These are phyloP conservation scores for Sporothrix variecibatus DNA, from an alignment of 2,329 filamentous ascomycete genomes.

Conservation along the genomic window DNA sequence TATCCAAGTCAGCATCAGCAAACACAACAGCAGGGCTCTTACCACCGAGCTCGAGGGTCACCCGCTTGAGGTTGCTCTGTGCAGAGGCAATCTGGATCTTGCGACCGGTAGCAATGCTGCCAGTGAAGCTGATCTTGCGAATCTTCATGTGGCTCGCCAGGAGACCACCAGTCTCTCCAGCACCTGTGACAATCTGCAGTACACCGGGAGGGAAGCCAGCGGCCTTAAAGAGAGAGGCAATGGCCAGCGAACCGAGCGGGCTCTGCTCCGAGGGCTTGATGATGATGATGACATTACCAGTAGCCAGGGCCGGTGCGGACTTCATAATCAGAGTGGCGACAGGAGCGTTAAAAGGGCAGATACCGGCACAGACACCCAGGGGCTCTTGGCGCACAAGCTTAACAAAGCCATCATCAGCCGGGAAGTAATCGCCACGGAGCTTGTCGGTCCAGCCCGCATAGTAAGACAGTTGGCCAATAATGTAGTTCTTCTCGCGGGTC, in stretches of 20 bases:
- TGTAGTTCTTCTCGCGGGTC: conserved; percentile 25
- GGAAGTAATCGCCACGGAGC: conserved; percentile 41
- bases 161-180: conserved; percentile 44
- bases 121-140: conserved; percentile 65
- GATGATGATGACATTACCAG: conserved; percentile 57
- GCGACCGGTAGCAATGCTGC: conserved; percentile 58
- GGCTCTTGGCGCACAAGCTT: conserved; percentile 23
- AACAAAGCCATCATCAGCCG: conserved; percentile 50
- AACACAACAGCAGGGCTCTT: conserved; percentile 62
- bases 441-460: conserved; percentile 44
- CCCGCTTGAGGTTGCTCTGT: conserved; percentile 60
- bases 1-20: conserved; percentile 57
- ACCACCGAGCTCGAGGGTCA: conserved; percentile 61
- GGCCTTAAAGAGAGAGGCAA: conserved; percentile 64
- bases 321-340: conserved; percentile 68
- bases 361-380: conserved; percentile 23
- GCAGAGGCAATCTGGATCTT: conserved; percentile 62
- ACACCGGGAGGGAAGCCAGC: conserved; percentile 70
- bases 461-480: conserved; percentile 14
- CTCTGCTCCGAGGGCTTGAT: conserved; percentile 60
- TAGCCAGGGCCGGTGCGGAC: conserved; percentile 60
- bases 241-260: conserved; percentile 55
- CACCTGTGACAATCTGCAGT: conserved; percentile 66
- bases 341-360: conserved; percentile 42
- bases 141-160: conserved; percentile 38